Evolutionary conservation across 176 grass and related monocot genomes (phyloP).

Genomic region (Zea luxurians): DNA sequence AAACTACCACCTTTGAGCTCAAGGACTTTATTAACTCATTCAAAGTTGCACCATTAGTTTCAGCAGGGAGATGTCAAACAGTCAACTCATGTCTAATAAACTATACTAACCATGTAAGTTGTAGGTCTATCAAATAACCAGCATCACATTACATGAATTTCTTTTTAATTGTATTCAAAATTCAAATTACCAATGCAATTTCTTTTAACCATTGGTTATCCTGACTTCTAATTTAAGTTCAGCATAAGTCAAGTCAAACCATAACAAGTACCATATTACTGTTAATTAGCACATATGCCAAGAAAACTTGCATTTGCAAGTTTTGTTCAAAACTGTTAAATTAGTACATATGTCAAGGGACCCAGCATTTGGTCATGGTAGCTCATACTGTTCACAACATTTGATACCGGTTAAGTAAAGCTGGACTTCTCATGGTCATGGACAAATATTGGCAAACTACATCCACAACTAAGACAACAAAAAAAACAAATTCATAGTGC

Average conservation of each 20-base stretch:
- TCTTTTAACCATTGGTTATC: neutral
- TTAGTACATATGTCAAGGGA: neutral
- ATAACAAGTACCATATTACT: neutral
- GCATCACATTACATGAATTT: neutral
- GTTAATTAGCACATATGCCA: neutral
- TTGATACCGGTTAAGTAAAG: neutral
- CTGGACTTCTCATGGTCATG: neutral
- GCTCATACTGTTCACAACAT: neutral
- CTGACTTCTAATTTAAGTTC: neutral
- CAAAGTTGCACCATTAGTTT: neutral
- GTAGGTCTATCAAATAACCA: neutral
- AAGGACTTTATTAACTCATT: neutral
- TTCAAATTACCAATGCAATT: neutral
- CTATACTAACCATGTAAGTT: neutral
- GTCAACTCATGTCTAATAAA: neutral
- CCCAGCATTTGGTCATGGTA: conserved; percentile 6
- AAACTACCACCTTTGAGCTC: conserved; percentile 3
- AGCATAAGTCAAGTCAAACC: neutral
- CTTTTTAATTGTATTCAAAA: neutral
- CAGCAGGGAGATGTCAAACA: neutral
- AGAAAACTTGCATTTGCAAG: conserved; percentile 8
- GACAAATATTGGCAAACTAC: neutral
- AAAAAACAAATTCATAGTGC: neutral
- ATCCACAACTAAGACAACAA: neutral
- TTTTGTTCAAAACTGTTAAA: neutral